Evolutionary conservation across 805 yeast species (phyloP).

Genomic region (Ogataea thermomethanolica): DNA sequence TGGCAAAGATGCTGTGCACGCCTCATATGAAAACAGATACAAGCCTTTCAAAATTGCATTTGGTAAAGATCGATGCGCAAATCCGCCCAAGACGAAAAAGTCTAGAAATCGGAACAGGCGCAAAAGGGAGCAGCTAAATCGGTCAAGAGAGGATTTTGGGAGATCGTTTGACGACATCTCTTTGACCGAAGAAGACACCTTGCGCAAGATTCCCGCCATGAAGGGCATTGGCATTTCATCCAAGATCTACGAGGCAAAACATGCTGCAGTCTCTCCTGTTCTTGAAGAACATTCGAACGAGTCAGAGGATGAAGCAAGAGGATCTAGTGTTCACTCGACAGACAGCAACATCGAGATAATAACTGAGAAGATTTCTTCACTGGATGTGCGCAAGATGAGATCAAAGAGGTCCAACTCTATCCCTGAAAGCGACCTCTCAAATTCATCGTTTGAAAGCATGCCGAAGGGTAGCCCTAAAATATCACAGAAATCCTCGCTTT

Average conservation of each 20-base stretch:
- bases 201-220: slow-evolving; percentile 16
- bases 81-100: slow-evolving; percentile 53
- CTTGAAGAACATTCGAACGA: slow-evolving; percentile 2
- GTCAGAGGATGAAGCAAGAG: slow-evolving; percentile 3
- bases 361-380: slow-evolving; percentile 6
- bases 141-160: slow-evolving; percentile 3
- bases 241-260: slow-evolving; percentile 14
- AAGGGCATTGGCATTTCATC: slow-evolving; percentile 28
- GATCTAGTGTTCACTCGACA: slow-evolving; percentile 8
- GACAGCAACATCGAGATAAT: slow-evolving; percentile 15
- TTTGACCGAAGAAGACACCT: slow-evolving; percentile 10
- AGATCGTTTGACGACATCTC: slow-evolving; percentile 7
- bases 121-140: slow-evolving; percentile 20
- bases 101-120: slow-evolving; percentile 41
- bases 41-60: slow-evolving; percentile 54
- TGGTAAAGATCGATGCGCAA: slow-evolving; percentile 76
- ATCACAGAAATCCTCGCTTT: not conserved
- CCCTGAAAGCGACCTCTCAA: slow-evolving; percentile 7
- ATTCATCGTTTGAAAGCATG: slow-evolving; percentile 10
- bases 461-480: not conserved
- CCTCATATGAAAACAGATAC: slow-evolving; percentile 45
- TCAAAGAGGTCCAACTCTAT: not conserved
- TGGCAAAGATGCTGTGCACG: slow-evolving; percentile 34
- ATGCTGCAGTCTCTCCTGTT: slow-evolving; percentile 2
- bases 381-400: not conserved